Conservation (phyloP, 306 rosid genomes). For the Castanea crenata region DNA sequence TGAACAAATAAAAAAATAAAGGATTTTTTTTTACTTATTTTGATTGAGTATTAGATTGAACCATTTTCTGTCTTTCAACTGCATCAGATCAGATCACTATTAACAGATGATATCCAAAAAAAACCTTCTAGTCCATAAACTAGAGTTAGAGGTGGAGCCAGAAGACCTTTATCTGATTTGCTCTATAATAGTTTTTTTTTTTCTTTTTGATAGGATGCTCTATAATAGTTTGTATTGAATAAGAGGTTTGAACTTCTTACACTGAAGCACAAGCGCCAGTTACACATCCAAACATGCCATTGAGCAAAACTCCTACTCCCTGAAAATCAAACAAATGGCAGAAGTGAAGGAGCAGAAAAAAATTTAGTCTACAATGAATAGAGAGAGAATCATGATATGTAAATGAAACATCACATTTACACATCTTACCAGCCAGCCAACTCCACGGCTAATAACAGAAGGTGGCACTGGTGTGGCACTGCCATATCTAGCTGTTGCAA, state of each 20-base stretch:
- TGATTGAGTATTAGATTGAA: not conserved
- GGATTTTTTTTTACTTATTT: too few relatives aligned
- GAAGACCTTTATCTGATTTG: not conserved
- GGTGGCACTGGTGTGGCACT: slow-evolving; percentile 89
- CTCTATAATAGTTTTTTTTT: not conserved
- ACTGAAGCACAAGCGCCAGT: slow-evolving; percentile 74
- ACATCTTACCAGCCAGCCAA: slow-evolving; percentile 74
- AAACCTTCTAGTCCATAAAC: not conserved
- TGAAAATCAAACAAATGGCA: slow-evolving; percentile 28
- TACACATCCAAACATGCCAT: slow-evolving; percentile 64
- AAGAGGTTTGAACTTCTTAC: slow-evolving; percentile 36
- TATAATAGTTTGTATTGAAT: not conserved
- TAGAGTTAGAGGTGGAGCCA: not conserved
- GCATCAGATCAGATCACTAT: not conserved
- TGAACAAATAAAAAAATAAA: too few relatives aligned
- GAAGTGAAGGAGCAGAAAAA: not conserved
- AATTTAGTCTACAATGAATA: not conserved
- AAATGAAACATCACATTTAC: not conserved
- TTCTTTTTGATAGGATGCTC: not conserved
- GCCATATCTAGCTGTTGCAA: slow-evolving; percentile 73
- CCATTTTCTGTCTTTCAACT: not conserved
- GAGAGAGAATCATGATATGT: slow-evolving; percentile 9
- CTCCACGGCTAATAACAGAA: slow-evolving; percentile 69
- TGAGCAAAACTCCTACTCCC: slow-evolving; percentile 68
- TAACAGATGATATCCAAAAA: not conserved